Base-by-base conservation (phyloP, 2,329 filamentous ascomycete species). In the Ophiocordyceps camponoti-leonardi region DNA sequence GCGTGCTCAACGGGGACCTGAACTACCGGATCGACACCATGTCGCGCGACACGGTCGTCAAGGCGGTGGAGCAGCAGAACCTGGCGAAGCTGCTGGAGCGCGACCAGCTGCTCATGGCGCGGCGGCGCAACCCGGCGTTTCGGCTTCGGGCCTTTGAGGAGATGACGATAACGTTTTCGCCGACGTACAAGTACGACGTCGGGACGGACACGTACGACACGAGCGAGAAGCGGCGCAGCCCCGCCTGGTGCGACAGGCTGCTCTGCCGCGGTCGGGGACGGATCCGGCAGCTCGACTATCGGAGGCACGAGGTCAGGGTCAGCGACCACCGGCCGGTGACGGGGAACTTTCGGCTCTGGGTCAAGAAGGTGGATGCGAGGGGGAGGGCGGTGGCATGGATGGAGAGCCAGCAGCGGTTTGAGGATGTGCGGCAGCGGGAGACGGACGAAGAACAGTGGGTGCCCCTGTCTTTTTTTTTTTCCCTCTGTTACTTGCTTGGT, bases 1-100 rank as follows among this genome's bases (percentile, higher is more conserved):
- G 90, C 61, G 79, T 98, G 43, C 66, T 96, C 40, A 96, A 96
- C 55, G 92, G 92, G 26, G 92, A 98, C 60, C 72, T 98, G 44
- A 98, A 98, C 64, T 98, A 98, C 62, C 87, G 92, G 49, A 96
- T 98, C 56, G 92, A 98, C 61, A 87, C 88, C 22, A 95, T 96
- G 77, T 86, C 86, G 18, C 84, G 92, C 44, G 86, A 96, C 56
- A 87, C 85, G 0, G 90, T 98, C 3, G 83, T 96, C 46, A 81
- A 81, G 48, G 87, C 86, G 1, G 77, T 96, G 44, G 81, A 84
- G 50, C 73, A 81, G 40, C 81, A 82, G 50, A 94, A 96, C 52
- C 71, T 96, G 3, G 57, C 71, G 26, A 94, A 94, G 58, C 74
- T 98, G 1, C 78, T 98, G 0, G 90, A 96, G 47, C 80, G 92